phyloP scores from a whole-genome alignment of 2,329 filamentous ascomycete genomes.

The Ophiostoma australiae region DNA sequence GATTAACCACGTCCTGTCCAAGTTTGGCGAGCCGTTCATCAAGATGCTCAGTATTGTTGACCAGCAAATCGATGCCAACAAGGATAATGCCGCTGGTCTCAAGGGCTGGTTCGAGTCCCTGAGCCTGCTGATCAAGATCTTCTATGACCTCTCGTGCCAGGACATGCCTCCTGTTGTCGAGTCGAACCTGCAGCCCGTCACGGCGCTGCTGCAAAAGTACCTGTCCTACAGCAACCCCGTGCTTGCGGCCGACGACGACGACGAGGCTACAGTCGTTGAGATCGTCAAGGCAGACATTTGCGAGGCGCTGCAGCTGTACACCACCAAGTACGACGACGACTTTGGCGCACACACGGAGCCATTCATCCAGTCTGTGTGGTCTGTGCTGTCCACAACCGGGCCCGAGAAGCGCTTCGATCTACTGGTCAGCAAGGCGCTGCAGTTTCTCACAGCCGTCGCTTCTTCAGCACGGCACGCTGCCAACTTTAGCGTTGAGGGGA shows the following conservation, averaged over 20 bases:
- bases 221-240: constrained; percentile 81
- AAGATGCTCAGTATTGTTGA: constrained; percentile 72
- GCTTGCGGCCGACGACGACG: constrained; percentile 60
- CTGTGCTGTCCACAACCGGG: constrained; percentile 78
- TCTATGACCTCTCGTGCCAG: constrained; percentile 96
- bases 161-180: constrained; percentile 94
- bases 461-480: constrained; percentile 71
- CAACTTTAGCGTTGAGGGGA: constrained; percentile 76
- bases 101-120: constrained; percentile 78
- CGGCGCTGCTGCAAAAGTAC: constrained; percentile 83
- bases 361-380: constrained; percentile 90
- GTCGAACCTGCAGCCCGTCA: constrained; percentile 73
- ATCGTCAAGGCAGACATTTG: constrained; percentile 91
- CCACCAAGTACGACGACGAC: constrained; percentile 91
- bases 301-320: constrained; percentile 81
- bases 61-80: constrained; percentile 66
- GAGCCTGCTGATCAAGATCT: constrained; percentile 82
- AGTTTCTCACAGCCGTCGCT: constrained; percentile 88
- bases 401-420: constrained; percentile 89
- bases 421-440: constrained; percentile 86
- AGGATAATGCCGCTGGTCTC: constrained; percentile 67
- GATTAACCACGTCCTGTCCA: constrained; percentile 88
- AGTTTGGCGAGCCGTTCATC: constrained; percentile 80
- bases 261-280: constrained; percentile 84
- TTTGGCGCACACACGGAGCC: constrained; percentile 74